Evolutionary conservation across 2,329 filamentous ascomycete genomes (phyloP).

Genomic region (Calonectria leucothoes): DNA sequence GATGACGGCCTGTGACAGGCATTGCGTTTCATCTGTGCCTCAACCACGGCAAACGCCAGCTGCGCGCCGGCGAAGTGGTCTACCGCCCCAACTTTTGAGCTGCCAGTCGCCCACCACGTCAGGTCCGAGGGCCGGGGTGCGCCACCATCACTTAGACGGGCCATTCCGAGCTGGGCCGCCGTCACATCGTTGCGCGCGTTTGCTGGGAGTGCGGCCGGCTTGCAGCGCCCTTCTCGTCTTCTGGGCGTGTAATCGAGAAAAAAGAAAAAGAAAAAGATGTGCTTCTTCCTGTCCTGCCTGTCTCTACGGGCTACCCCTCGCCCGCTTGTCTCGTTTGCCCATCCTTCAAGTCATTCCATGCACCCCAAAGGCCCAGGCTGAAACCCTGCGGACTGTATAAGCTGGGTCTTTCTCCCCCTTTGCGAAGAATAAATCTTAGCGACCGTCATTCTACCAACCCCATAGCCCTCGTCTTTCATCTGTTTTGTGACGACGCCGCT

Average conservation of each 20-base stretch:
- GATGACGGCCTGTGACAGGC: conserved; percentile 13
- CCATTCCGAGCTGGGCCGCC: neutral
- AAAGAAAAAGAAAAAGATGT: too few relatives aligned
- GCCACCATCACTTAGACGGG: neutral
- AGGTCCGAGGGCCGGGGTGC: neutral
- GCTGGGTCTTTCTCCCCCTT: neutral
- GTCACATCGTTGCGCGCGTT: neutral
- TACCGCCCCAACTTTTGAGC: neutral
- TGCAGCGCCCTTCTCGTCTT: neutral
- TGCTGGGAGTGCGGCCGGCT: neutral
- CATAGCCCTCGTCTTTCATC: neutral
- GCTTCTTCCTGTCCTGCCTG: neutral
- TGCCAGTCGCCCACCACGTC: neutral
- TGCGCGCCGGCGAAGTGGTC: neutral
- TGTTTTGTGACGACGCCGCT: neutral
- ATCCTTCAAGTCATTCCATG: neutral
- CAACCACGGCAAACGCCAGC: neutral
- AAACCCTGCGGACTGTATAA: neutral
- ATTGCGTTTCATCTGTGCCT: neutral
- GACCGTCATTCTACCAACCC: neutral
- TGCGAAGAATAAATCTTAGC: neutral
- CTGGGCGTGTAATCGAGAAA: neutral
- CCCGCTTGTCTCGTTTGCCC: neutral
- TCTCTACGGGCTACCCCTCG: neutral
- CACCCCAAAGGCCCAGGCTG: neutral